Percentiles rank a stretch among this genome's conserved stretches.
These are phyloP conservation scores for Tritrichomonas musculus DNA, from an alignment of 208 protist genomes.

Conservation along the genomic window DNA sequence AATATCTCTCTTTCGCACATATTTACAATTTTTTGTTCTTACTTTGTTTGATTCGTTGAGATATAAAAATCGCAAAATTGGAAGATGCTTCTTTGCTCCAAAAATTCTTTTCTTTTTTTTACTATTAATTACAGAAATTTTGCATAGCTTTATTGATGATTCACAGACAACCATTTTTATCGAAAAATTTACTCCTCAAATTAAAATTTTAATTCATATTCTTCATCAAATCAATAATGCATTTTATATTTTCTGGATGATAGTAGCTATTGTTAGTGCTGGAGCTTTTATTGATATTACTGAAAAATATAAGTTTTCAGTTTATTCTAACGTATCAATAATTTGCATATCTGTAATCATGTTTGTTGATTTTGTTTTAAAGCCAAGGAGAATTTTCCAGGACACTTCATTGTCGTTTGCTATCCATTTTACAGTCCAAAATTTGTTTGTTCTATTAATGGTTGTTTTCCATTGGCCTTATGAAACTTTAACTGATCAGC, in stretches of 20 bases:
- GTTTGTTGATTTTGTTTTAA: neutral
- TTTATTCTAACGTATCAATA: neutral
- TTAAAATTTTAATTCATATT: neutral
- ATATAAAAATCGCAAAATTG: constrained; percentile 15
- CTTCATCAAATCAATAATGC: neutral
- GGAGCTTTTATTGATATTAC: neutral
- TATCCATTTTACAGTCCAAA: neutral
- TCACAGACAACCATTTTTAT: neutral
- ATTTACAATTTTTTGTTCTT: neutral
- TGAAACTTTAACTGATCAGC: neutral
- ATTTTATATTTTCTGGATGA: neutral
- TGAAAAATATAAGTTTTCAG: neutral
- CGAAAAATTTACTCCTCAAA: neutral
- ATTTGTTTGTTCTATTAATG: neutral
- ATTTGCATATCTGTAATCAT: neutral
- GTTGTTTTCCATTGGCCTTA: neutral
- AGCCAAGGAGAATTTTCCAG: neutral
- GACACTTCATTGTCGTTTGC: neutral
- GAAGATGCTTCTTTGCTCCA: neutral
- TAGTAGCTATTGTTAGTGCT: neutral
- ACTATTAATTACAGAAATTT: neutral
- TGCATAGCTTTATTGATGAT: neutral
- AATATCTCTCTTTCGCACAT: neutral
- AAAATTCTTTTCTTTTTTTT: neutral
- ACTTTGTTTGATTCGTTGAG: constrained; percentile 15